phyloP scores from a whole-genome alignment of 2,329 filamentous ascomycete genomes.

The Dactylellina haptotyla region DNA sequence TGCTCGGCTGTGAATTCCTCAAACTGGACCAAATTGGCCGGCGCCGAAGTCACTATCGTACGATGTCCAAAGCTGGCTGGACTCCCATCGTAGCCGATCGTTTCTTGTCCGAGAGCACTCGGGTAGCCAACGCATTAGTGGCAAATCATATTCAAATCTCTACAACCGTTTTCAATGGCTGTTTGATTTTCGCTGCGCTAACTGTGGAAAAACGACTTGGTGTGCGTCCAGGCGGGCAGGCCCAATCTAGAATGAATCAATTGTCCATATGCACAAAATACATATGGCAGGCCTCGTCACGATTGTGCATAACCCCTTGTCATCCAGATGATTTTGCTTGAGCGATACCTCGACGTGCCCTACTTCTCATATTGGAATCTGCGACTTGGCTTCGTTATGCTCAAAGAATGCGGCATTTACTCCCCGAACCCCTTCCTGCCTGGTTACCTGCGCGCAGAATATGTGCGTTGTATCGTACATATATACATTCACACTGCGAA shows the following conservation, averaged over 20 bases:
- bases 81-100: constrained; percentile 41
- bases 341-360: not conserved
- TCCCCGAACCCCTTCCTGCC: not conserved
- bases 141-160: constrained; percentile 31
- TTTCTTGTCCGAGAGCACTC: constrained; percentile 42
- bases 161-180: constrained; percentile 27
- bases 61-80: constrained; percentile 11
- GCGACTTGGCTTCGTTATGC: constrained; percentile 31
- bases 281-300: constrained; percentile 6
- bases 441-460: not conserved
- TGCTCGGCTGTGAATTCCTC: constrained; percentile 45
- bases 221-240: constrained; percentile 3
- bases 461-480: not conserved
- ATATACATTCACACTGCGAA: not conserved
- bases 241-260: constrained; percentile 35
- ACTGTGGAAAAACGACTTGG: constrained; percentile 38
- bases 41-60: constrained; percentile 14
- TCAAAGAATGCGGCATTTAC: constrained; percentile 48
- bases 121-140: constrained; percentile 51
- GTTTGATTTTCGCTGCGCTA: constrained; percentile 47
- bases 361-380: constrained; percentile 13
- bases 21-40: constrained; percentile 36
- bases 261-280: constrained; percentile 37
- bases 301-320: not conserved
- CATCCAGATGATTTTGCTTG: constrained; percentile 5